These are phyloP conservation scores for Udeniomyces megalosporus DNA, from an alignment of 768 basidiomycete genomes.

Conservation along the genomic window DNA sequence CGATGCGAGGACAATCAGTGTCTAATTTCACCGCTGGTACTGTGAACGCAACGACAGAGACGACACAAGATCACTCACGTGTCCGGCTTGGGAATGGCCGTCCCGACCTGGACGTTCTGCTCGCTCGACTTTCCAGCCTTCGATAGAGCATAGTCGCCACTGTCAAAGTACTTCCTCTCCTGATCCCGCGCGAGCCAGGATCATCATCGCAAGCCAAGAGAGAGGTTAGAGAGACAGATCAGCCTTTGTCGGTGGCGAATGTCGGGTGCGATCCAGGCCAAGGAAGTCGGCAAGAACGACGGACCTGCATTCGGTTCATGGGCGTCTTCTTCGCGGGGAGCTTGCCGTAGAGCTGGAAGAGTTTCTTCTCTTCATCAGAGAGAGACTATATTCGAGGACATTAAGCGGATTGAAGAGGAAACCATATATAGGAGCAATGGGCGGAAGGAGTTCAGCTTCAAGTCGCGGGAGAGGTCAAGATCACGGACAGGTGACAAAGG, in stretches of 20 bases:
- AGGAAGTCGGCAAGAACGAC: neutral
- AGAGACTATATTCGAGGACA: conserved; percentile 42
- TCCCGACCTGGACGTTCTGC: conserved; percentile 65
- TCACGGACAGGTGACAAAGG: neutral
- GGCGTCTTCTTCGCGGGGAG: conserved; percentile 84
- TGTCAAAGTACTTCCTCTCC: conserved; percentile 99
- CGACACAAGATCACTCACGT: conserved; percentile 42
- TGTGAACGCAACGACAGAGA: neutral
- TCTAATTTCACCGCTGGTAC: no score
- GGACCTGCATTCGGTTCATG: conserved; percentile 69
- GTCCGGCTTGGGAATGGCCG: conserved; percentile 94
- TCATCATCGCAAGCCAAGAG: no score
- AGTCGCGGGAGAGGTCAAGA: conserved; percentile 17
- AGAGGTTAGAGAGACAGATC: no score
- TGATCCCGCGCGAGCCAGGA: conserved; percentile 25
- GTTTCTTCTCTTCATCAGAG: conserved; percentile 77
- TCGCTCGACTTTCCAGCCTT: conserved; percentile 74
- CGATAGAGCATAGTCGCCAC: conserved; percentile 92
- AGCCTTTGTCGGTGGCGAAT: neutral
- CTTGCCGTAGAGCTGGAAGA: conserved; percentile 89
- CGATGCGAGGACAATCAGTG: neutral
- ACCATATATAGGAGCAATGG: neutral
- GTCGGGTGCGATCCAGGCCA: no score
- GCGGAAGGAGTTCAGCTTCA: conserved; percentile 8
- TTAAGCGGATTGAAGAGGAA: neutral